Percentiles rank a stretch among this genome's conserved stretches.
Conservation (phyloP, 192 early-diverging fungal genomes). For the Coemansia sp. region DNA sequence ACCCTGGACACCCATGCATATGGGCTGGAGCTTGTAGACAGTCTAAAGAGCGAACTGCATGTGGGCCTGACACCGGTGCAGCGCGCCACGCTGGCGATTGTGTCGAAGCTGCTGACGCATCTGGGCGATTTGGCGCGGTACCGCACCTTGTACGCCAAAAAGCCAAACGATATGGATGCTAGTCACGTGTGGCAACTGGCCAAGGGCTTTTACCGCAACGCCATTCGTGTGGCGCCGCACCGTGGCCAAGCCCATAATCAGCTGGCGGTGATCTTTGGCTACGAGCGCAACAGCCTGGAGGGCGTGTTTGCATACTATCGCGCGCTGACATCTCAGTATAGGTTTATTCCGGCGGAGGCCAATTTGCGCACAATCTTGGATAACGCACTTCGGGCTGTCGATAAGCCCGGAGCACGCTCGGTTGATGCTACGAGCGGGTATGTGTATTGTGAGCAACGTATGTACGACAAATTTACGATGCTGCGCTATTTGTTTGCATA, state of each 20-base stretch:
- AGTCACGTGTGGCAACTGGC: constrained; percentile 33
- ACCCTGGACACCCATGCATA: constrained; percentile 26
- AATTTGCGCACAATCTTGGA: constrained; percentile 41
- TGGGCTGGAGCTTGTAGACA: constrained; percentile 33
- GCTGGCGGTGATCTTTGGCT: constrained; percentile 43
- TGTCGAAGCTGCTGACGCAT: constrained; percentile 31
- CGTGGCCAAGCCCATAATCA: constrained; percentile 50
- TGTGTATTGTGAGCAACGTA: constrained; percentile 13
- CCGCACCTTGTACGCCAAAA: constrained; percentile 29
- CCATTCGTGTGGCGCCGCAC: constrained; percentile 40
- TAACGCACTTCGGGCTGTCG: constrained; percentile 25
- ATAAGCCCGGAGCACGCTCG: background rate
- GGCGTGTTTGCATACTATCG: constrained; percentile 41
- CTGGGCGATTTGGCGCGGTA: constrained; percentile 49
- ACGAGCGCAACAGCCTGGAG: constrained; percentile 37
- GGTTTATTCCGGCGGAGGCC: constrained; percentile 28
- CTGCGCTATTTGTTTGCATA: constrained; percentile 42
- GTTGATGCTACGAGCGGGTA: constrained; percentile 13
- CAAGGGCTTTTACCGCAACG: constrained; percentile 41
- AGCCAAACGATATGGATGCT: constrained; percentile 12
- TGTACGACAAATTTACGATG: constrained; percentile 36
- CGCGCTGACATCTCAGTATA: constrained; percentile 28
- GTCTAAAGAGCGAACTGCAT: constrained; percentile 30
- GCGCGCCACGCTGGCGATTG: constrained; percentile 29
- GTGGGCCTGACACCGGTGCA: constrained; percentile 24